Base-by-base conservation (phyloP, 495 filamentous ascomycete species). In the Daldinia grandis region DNA sequence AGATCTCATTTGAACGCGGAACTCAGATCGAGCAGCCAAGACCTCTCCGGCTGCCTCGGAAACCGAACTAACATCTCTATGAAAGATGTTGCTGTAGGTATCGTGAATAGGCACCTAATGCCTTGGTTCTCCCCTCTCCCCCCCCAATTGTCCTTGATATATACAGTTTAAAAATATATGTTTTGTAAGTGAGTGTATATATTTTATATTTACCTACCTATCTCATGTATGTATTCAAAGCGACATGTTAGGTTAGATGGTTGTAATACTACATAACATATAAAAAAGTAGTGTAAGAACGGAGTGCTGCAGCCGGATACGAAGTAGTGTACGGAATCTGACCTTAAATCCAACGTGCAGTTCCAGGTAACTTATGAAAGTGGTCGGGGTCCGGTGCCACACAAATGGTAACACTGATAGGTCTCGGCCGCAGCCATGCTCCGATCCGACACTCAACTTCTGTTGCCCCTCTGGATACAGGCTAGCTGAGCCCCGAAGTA, bases 1-100 rank as follows among this genome's bases (percentile, higher is more conserved):
- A 53, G 58, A 54, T 67, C 58, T 33, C 55, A 64, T 58, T 60
- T 21, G 57, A 56, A 68, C 15, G 4, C 60, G 38, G 51, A 27
- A 27, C 42, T 30, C 14, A 28, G 58, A 71, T 66, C 58, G 63
- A 71, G 25, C 30, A 27, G 47, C 10, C 25, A 28, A 28, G 19
- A 12, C 24, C 21, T 53, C 5, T 30, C 24, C 49, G 14, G 49
- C 24, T 28, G 15, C 25, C 25, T 30, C 12, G 49, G 42, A 24
- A 47, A 47, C 42, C 17, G 9, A 10, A 9, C 19, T 47, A 47
- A 21, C 19, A 47, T 21, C 5, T 42, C n/a, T 44, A 44, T 44
- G 8, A 19, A 44, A 44, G 15, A 44, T 44, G 8, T n/a, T 44
- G 15, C 15, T n/a, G 40, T 44, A 44, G 19, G 5, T 44, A 44